These are phyloP conservation scores for Malassezia furfur DNA, from an alignment of 1,284 basidiomycete species.

Conservation along the genomic window DNA sequence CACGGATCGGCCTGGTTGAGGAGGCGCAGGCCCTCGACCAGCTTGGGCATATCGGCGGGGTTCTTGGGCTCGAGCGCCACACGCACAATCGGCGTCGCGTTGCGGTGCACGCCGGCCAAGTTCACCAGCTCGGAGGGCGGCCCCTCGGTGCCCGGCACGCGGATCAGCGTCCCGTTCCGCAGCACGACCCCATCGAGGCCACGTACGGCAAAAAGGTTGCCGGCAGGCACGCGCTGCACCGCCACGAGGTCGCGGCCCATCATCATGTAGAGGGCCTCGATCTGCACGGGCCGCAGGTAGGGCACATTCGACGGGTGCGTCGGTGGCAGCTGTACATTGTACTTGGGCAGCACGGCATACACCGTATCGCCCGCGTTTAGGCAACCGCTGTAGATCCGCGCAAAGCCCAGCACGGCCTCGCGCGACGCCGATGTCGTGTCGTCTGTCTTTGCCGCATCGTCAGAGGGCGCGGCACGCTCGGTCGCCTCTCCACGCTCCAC, in stretches of 20 bases:
- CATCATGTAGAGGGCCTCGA: constrained; percentile 83
- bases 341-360: constrained; percentile 75
- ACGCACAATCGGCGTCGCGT: constrained; percentile 73
- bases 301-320: constrained; percentile 58
- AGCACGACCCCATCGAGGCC: constrained; percentile 84
- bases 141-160: background rate
- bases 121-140: constrained; percentile 27
- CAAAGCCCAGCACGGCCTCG: constrained; percentile 61
- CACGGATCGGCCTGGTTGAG: constrained; percentile 94
- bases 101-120: constrained; percentile 38
- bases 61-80: constrained; percentile 82
- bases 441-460: constrained; percentile 1
- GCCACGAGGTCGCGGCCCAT: constrained; percentile 89
- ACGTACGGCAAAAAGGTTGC: constrained; percentile 86
- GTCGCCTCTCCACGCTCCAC: constrained; percentile 16
- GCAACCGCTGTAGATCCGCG: constrained; percentile 82
- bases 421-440: constrained; percentile 21
- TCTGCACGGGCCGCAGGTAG: constrained; percentile 58
- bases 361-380: constrained; percentile 62
- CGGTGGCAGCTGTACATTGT: constrained; percentile 61
- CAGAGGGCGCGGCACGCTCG: background rate
- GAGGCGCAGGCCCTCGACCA: constrained; percentile 76
- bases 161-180: constrained; percentile 69
- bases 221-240: constrained; percentile 76
- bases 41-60: constrained; percentile 79